A percentile compares a stretch with the other conserved stretches of the same genome.
Conservation (phyloP, 345 rosid species). For the Salix dunnii region DNA sequence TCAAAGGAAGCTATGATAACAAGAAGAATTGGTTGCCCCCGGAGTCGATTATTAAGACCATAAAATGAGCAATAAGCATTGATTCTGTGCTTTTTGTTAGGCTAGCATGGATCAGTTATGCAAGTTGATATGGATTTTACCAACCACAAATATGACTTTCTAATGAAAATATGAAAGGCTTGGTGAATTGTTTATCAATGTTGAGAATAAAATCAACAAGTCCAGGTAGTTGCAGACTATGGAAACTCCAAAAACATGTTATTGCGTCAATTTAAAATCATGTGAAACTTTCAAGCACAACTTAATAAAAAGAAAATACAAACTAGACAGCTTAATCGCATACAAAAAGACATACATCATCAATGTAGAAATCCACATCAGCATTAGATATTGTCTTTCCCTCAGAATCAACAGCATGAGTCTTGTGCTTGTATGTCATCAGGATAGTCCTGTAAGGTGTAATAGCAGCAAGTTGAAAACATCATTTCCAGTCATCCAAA, state of each 20-base stretch:
- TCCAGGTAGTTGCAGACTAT: neutral
- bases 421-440: constrained; percentile 96
- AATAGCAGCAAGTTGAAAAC: constrained; percentile 6
- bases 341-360: constrained; percentile 47
- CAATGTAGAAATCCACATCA: constrained; percentile 85
- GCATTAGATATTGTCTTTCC: constrained; percentile 82
- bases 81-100: neutral
- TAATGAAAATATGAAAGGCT: neutral
- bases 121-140: too few relatives aligned
- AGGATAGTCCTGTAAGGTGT: constrained; percentile 64
- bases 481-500: neutral
- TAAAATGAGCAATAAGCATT: neutral
- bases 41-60: neutral
- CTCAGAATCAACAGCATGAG: constrained; percentile 77
- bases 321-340: neutral
- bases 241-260: neutral
- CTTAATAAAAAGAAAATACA: neutral
- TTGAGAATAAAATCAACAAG: neutral
- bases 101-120: too few relatives aligned
- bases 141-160: neutral
- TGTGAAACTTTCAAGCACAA: neutral
- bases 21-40: neutral
- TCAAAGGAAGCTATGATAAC: neutral
- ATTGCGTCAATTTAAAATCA: neutral
- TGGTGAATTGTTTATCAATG: neutral